phyloP scores from a whole-genome alignment of 306 rosid species.

The Vigna unguiculata region DNA sequence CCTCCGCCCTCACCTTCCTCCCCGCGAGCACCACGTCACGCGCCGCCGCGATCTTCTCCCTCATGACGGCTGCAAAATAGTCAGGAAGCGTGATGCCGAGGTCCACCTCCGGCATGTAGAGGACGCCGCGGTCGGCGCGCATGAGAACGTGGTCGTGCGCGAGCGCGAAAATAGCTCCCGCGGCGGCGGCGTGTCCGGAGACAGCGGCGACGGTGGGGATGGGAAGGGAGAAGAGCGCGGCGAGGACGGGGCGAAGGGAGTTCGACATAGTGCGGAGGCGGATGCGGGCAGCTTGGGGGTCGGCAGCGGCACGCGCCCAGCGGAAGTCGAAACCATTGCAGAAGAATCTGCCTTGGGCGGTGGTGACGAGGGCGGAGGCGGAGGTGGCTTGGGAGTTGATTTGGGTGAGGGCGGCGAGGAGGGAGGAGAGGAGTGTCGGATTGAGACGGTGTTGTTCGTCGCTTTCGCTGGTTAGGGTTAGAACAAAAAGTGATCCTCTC shows the following conservation, averaged over 20 bases:
- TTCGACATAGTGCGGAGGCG: constrained; percentile 56
- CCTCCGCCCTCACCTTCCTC: constrained; percentile 55
- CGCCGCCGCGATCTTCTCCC: constrained; percentile 52
- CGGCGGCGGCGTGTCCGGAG: constrained; percentile 66
- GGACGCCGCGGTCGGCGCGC: constrained; percentile 70
- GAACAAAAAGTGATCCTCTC: background rate
- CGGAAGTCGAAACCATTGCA: constrained; percentile 76
- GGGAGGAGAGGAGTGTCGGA: constrained; percentile 55
- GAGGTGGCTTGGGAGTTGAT: constrained; percentile 56
- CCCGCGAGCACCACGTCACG: constrained; percentile 65
- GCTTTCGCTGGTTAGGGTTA: constrained; percentile 62
- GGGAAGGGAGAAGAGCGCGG: constrained; percentile 70
- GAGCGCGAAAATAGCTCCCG: constrained; percentile 60
- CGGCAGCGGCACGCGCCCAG: constrained; percentile 58
- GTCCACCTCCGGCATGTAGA: constrained; percentile 81
- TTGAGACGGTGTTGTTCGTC: constrained; percentile 60
- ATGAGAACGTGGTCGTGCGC: constrained; percentile 69
- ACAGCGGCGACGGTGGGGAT: constrained; percentile 77
- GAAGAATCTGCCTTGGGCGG: constrained; percentile 70
- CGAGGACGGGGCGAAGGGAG: constrained; percentile 58
- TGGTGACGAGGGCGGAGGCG: constrained; percentile 74
- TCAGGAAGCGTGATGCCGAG: constrained; percentile 63
- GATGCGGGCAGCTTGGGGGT: constrained; percentile 40
- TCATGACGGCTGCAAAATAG: constrained; percentile 55
- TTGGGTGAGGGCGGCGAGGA: constrained; percentile 55